phyloP scores from a whole-genome alignment of 2,329 filamentous ascomycete species.

The Pseudogymnoascus sp. region DNA sequence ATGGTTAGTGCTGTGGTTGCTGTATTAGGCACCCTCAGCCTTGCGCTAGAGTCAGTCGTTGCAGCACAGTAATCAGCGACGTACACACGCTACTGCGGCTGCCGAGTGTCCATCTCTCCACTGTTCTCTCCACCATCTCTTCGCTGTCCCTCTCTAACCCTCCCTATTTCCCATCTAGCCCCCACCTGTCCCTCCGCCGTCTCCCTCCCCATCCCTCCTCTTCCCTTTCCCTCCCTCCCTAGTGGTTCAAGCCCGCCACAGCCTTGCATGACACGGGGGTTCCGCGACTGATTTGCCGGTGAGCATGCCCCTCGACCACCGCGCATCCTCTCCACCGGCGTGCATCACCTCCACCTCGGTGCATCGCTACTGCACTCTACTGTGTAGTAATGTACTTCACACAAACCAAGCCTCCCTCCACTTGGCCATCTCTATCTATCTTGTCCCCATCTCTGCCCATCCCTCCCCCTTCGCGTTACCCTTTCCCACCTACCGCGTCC shows the following conservation, averaged over 20 bases:
- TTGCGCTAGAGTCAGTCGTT: background rate
- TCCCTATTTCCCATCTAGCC: background rate
- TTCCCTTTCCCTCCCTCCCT: background rate
- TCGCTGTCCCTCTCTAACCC: background rate
- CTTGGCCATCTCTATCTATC: background rate
- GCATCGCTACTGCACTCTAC: background rate
- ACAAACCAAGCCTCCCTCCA: background rate
- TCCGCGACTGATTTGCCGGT: background rate
- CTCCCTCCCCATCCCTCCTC: background rate
- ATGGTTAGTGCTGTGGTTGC: background rate
- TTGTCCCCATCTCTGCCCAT: background rate
- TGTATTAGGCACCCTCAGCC: background rate
- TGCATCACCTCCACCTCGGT: background rate
- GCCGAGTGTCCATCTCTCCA: background rate
- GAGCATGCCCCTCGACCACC: background rate
- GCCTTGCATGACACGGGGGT: conserved; percentile 3
- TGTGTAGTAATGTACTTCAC: background rate
- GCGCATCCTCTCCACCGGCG: background rate
- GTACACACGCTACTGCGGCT: background rate
- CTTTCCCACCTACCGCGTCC: background rate
- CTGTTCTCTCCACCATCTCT: background rate
- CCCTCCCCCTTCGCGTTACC: background rate
- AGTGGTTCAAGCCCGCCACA: background rate
- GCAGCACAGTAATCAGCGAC: background rate
- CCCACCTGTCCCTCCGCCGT: background rate